Base-by-base conservation (phyloP, 768 basidiomycete genomes). In the Suillus subalutaceus region DNA sequence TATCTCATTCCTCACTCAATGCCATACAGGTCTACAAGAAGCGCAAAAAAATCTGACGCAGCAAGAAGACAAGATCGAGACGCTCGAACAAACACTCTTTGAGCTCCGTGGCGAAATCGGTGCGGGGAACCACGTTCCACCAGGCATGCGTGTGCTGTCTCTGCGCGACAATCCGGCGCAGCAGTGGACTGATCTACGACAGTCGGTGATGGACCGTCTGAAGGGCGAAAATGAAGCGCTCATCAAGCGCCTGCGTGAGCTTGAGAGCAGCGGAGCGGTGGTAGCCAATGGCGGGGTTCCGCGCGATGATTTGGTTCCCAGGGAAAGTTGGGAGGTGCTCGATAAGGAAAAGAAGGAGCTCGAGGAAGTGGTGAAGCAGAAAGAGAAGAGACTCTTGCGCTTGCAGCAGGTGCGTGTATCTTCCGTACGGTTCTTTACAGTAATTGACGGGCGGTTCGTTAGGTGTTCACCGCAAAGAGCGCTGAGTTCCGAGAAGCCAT, bases 401-500 rank as follows among this genome's bases (percentile, higher is more conserved):
- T 80, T 98, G 38, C 89, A 96, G 72, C 88, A 96, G 86, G 94
- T 90, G 63, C 41, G 77, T 26, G 12, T 38, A 7, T 38, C 18
- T 9, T 63, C 46, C 30, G 48, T 15, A 15, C 35, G 4, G 1
- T 13, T 37, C 62, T 53, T 44, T 26, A 46, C n/a, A 41, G 26
- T 58, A 48, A 15, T 46, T 63, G 18, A 57, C n/a, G 18, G 48
- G 65, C 56, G 43, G 37, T 37, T 50, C 40, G 44, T 1, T 73
- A 95, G 92, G 88, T 96, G 6, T 97, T 94, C 78, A 80, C 84
- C 0, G 87, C 88, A 41, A 98, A 97, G 76, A 89, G 90, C 10
- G 86, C 90, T 66, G 96, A 98, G 73, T 97, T 99, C 81, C 87
- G 93, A 46, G 93, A 96, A 73, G 90, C 95, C 7, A 91, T 98